Percentiles rank a stretch among this genome's conserved stretches.
phyloP scores from a whole-genome alignment of 768 basidiomycete species.

The Daedalea quercina region DNA sequence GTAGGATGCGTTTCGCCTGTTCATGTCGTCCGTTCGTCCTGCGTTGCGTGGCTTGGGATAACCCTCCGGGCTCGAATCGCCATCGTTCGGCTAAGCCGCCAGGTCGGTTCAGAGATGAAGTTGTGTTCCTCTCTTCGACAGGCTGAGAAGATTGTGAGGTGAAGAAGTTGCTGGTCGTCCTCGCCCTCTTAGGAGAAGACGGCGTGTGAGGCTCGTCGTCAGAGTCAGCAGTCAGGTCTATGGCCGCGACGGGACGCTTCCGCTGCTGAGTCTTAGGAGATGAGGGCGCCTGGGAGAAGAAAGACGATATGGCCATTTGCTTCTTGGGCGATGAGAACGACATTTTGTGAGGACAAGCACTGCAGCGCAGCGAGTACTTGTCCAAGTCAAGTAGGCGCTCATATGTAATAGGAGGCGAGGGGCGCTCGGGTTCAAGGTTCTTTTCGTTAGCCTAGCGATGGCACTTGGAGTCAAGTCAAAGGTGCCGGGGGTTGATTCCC shows the following conservation, averaged over 20 bases:
- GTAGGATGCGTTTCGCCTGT: slow-evolving; percentile 42
- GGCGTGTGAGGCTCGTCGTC: slow-evolving; percentile 1
- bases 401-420: too few species aligned
- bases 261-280: slow-evolving; percentile 2
- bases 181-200: slow-evolving; percentile 16
- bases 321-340: background rate
- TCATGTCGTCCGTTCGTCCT: slow-evolving; percentile 24
- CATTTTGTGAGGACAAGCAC: too few species aligned
- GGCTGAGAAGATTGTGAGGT: background rate
- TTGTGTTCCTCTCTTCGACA: too few species aligned
- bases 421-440: too few species aligned
- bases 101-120: too few species aligned
- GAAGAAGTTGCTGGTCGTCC: slow-evolving; percentile 13
- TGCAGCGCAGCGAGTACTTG: too few species aligned
- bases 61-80: slow-evolving; percentile 32
- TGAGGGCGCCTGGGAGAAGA: slow-evolving; percentile 25
- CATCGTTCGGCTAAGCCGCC: slow-evolving; percentile 31
- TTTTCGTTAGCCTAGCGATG: too few species aligned
- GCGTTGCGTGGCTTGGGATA: slow-evolving; percentile 4
- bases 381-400: too few species aligned
- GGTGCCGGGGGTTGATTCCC: too few species aligned
- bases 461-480: too few species aligned
- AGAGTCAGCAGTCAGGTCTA: slow-evolving; percentile 48
- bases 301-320: slow-evolving; percentile 37
- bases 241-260: slow-evolving; percentile 25